phyloP scores from a whole-genome alignment of 75 land plant species.

The Sequoia sempervirens region DNA sequence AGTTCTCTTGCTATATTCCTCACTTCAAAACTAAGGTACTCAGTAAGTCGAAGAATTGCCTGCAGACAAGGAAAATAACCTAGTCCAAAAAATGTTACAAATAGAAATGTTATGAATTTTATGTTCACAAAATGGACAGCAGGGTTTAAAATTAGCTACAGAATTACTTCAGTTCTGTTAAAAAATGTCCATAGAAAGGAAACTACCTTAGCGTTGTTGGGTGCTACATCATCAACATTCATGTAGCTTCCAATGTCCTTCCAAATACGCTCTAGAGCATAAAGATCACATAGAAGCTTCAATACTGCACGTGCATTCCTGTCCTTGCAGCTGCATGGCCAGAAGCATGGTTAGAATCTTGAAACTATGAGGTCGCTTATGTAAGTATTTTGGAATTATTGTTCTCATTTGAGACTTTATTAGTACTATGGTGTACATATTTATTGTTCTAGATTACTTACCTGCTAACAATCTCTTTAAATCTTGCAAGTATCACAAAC shows the following conservation, averaged over 20 bases:
- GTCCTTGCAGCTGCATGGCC: conserved; percentile 66
- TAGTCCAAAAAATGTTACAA: neutral
- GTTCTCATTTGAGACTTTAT: neutral
- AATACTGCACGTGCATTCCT: conserved; percentile 44
- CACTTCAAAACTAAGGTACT: no score
- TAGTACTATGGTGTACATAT: neutral
- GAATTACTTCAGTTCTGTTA: neutral
- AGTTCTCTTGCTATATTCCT: conserved; percentile 65
- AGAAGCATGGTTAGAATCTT: neutral
- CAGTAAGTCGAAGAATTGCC: conserved; percentile 90
- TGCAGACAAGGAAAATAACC: conserved; percentile 21
- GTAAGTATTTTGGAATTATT: neutral
- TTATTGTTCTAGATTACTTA: conserved; percentile 5
- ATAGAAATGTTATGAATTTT: neutral
- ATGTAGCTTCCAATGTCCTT: conserved; percentile 92
- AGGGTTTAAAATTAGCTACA: neutral
- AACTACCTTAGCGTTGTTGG: conserved; percentile 99
- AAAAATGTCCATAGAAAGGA: no score
- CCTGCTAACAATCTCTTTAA: conserved; percentile 79
- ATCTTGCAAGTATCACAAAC: conserved; percentile 82
- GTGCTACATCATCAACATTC: conserved; percentile 93
- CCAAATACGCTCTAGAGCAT: conserved; percentile 97
- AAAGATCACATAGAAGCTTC: conserved; percentile 90
- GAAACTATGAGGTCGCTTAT: neutral
- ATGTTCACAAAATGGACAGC: neutral